Base-by-base conservation (phyloP, 345 rosid genomes). In the Eucalyptus paniculata region DNA sequence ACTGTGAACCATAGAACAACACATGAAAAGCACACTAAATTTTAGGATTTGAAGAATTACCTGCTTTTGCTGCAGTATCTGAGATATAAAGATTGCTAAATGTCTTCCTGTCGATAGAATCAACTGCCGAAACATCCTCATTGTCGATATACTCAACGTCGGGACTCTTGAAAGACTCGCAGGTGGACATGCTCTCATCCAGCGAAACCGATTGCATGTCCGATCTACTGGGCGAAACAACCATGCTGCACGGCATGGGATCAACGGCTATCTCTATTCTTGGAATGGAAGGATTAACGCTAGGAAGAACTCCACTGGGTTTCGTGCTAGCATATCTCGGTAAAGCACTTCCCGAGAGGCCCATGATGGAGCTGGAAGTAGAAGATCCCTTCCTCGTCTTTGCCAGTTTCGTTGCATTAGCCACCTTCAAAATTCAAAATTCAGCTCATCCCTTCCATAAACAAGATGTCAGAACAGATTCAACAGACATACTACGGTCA, bases 81-180 rank as follows among this genome's bases (percentile, higher is more conserved):
- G 98, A 94, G 54, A 96, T 97, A 93, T 93, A 92, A 14, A 97
- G 98, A 87, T 95, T 94, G 93, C 96, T 94, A 86, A 97, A 92
- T 5, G 98, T 93, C 87, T 95, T 96, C 92, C 97, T 93, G 37
- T 95, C 95, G 32, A 96, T 92, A 12, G 98, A 96, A 91, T 94
- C 96, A 45, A 95, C 90, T 34, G 92, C 92, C 0, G 93, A 90
- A 80, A 93, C 92, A 65, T 95, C 93, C 19, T 91, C 90, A 87
- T 90, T 93, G 88, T 96, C 99, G 3, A 97, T 90, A 56, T 96
- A 96, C 90, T 97, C 99, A 62, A 96, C 96, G 58, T 95, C 97
- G 24, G 99, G 98, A 90, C 99, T 95, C 93, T 95, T 96, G 90
- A 93, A 95, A 45, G 99, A 96, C 87, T 96, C 98, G 89, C 96